Evolutionary conservation across 805 yeast genomes (phyloP), one percentile per base, ranked within the genome.

Genomic region (Wickerhamia fluorescens): DNA sequence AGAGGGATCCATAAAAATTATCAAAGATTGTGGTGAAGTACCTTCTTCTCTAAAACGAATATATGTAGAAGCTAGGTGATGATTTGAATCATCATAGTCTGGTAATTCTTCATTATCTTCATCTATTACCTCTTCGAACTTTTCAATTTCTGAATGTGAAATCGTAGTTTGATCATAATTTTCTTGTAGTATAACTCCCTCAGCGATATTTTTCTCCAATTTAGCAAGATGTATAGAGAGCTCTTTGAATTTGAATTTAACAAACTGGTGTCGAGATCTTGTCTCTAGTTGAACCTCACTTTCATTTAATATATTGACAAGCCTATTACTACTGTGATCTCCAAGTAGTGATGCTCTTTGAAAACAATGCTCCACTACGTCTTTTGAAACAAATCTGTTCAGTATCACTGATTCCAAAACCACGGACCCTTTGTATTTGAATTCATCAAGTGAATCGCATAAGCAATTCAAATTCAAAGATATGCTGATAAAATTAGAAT

Each of bases 201-300:
- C n/a, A n/a, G n/a, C n/a, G n/a, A 27, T 20, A 18, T 20, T 27
- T 6, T 27, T 11, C 10, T 16, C n/a, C 12, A 27, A 19, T 14
- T 8, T 13, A 19, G 11, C 24, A 4, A 38, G 19, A 16, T 25
- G 16, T 17, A 29, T 11, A 12, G 40, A 31, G 7, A 36, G 12
- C 28, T 38, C 43, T 17, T 39, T 34, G 27, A 39, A 34, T 23
- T 36, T 36, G 28, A 22, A 36, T 28, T 27, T 23, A 27, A 36
- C 16, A 19, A 31, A 39, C 25, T 31, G 23, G 7, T 24, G 23
- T 11, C 38, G 29, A 3, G 40, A 20, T 9, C 15, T 20, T 13
- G 18, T 9, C 17, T 33, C 38, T 20, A 10, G 28, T 3, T 26
- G 20, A 8, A 33, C 27, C 8, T 27, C 30, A 5, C 20, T 13